These are phyloP conservation scores for Microbotryum intermedium DNA, from an alignment of 1,284 basidiomycete genomes.

Conservation along the genomic window DNA sequence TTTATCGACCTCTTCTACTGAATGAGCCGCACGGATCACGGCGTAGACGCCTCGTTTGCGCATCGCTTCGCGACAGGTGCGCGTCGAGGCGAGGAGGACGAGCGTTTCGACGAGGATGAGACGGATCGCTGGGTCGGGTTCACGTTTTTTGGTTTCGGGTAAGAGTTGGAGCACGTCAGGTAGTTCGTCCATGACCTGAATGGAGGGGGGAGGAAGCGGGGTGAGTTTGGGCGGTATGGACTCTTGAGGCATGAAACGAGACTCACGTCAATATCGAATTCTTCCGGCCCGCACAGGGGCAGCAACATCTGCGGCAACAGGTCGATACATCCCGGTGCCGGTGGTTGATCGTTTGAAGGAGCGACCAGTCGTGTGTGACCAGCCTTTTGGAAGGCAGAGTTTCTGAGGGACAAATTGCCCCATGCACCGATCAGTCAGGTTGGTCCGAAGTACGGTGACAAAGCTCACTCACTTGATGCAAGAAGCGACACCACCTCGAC, in stretches of 20 bases:
- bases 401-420: conserved; percentile 47
- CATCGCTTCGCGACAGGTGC: conserved; percentile 74
- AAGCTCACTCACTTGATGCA: conserved; percentile 62
- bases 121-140: conserved; percentile 68
- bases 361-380: conserved; percentile 62
- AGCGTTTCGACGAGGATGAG: conserved; percentile 82
- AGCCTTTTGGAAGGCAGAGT: conserved; percentile 61
- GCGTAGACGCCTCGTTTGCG: conserved; percentile 78
- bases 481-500: conserved; percentile 74
- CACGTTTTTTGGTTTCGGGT: conserved; percentile 71
- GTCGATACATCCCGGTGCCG: conserved; percentile 48
- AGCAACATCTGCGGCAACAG: conserved; percentile 73
- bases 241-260: background rate
- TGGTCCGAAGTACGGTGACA: background rate
- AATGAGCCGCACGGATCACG: conserved; percentile 71
- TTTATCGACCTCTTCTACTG: conserved; percentile 68
- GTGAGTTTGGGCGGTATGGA: background rate
- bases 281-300: conserved; percentile 88
- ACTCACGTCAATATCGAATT: conserved; percentile 74
- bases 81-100: conserved; percentile 76
- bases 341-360: conserved; percentile 44
- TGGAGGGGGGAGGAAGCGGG: background rate
- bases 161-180: conserved; percentile 81
- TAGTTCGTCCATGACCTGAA: conserved; percentile 78
- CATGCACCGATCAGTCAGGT: background rate